phyloP scores from a whole-genome alignment of 1,284 basidiomycete genomes.

The Coniferiporia weirii region DNA sequence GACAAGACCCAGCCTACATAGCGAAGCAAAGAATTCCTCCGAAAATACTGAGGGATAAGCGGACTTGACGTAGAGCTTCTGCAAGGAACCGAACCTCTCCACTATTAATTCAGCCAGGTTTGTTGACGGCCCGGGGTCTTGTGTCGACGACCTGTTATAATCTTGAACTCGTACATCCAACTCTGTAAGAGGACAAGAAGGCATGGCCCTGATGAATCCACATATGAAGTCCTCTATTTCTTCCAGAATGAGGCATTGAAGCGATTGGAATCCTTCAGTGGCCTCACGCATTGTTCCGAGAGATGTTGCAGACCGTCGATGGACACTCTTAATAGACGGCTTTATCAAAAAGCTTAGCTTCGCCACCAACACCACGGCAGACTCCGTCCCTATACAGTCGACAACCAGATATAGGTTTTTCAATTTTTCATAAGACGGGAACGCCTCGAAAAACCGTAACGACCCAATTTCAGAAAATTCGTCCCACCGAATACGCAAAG shows the following conservation, averaged over 20 bases:
- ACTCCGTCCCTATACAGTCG: background rate
- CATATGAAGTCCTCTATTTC: background rate
- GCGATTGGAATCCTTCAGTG: background rate
- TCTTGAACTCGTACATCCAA: background rate
- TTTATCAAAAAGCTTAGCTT: background rate
- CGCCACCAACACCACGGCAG: background rate
- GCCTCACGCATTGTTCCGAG: background rate
- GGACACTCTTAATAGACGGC: background rate
- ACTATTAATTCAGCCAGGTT: background rate
- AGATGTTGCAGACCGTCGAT: background rate
- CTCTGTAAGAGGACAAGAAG: background rate
- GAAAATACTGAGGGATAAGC: background rate
- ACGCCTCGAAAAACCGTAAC: background rate
- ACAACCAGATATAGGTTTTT: background rate
- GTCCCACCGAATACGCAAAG: background rate
- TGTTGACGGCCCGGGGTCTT: background rate
- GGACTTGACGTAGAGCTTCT: background rate
- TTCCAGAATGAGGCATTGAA: background rate
- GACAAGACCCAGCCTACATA: background rate
- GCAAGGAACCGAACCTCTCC: background rate
- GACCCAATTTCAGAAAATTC: background rate
- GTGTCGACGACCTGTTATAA: background rate
- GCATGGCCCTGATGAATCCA: background rate
- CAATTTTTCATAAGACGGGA: background rate
- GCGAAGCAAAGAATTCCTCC: background rate